Evolutionary conservation across 768 basidiomycete genomes (phyloP).

Genomic region (Pulveroboletus sp.): DNA sequence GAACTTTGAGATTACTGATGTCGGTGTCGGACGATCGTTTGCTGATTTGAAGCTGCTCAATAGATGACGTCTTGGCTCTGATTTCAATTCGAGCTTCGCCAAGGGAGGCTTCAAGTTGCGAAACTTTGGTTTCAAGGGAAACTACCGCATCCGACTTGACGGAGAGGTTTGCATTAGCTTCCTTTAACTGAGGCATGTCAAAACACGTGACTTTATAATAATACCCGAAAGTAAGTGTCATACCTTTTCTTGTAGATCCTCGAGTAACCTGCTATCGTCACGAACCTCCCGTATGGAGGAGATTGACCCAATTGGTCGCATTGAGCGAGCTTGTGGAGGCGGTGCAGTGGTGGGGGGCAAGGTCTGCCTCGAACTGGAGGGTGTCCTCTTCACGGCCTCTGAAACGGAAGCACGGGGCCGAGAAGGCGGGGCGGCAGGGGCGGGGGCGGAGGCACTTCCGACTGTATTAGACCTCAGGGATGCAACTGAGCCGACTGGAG

Average conservation of each 20-base stretch:
- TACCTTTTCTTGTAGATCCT: constrained; percentile 61
- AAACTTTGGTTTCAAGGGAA: constrained; percentile 51
- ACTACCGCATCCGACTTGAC: constrained; percentile 47
- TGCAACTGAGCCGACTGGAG: constrained; percentile 48
- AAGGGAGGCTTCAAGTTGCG: constrained; percentile 46
- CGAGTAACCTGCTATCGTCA: constrained; percentile 53
- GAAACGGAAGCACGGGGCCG: constrained; percentile 67
- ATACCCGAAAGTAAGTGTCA: constrained; percentile 2
- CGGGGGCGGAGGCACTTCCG: constrained; percentile 16
- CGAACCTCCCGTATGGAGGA: constrained; percentile 70
- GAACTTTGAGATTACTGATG: constrained; percentile 39
- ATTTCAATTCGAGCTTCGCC: constrained; percentile 42
- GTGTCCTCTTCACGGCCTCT: constrained; percentile 55
- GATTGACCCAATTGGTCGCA: constrained; percentile 54
- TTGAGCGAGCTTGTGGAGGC: constrained; percentile 36
- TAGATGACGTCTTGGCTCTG: constrained; percentile 39
- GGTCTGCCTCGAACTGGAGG: constrained; percentile 39
- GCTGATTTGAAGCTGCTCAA: constrained; percentile 46
- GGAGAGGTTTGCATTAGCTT: constrained; percentile 48
- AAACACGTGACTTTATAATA: background rate
- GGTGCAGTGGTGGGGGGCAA: constrained; percentile 25
- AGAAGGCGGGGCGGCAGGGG: constrained; percentile 23
- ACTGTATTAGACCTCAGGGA: constrained; percentile 43
- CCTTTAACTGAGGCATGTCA: constrained; percentile 46
- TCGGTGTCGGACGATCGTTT: constrained; percentile 48